Evolutionary conservation across 257 asterid genomes (phyloP).

Genomic region (Solanum infundibuliforme): DNA sequence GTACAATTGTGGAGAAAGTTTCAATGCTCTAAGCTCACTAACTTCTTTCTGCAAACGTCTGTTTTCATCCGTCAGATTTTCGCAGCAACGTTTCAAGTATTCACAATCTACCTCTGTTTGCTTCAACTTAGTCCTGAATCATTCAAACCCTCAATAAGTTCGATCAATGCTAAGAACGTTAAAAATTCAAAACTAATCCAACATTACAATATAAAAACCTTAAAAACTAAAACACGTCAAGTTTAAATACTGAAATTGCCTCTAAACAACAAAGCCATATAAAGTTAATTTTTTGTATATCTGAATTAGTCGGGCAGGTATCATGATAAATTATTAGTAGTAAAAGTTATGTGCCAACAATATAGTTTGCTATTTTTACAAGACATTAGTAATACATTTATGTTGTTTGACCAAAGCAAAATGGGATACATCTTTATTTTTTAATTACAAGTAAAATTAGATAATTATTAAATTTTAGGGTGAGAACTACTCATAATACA

Average conservation of each 20-base stretch:
- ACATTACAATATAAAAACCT: neutral
- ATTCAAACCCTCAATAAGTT: neutral
- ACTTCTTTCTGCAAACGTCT: constrained; percentile 80
- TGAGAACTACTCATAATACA: neutral
- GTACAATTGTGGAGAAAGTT: constrained; percentile 77
- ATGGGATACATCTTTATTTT: neutral
- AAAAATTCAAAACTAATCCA: neutral
- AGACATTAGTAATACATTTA: neutral
- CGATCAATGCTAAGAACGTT: neutral
- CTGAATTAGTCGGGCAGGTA: neutral
- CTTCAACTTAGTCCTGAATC: constrained; percentile 84
- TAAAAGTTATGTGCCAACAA: neutral
- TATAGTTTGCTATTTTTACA: neutral
- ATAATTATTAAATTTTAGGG: neutral
- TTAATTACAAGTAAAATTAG: neutral
- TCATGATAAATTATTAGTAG: no score
- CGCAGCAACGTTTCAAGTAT: constrained; percentile 81
- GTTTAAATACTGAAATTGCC: neutral
- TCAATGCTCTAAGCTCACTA: constrained; percentile 68
- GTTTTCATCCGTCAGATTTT: constrained; percentile 76
- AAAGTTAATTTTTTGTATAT: neutral
- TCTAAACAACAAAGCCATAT: neutral
- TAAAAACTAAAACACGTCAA: neutral
- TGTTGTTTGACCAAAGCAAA: neutral
- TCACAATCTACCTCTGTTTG: constrained; percentile 97